Evolutionary conservation across 352 stramenopile genomes (phyloP).

Genomic region (Aphanomyces astaci): DNA sequence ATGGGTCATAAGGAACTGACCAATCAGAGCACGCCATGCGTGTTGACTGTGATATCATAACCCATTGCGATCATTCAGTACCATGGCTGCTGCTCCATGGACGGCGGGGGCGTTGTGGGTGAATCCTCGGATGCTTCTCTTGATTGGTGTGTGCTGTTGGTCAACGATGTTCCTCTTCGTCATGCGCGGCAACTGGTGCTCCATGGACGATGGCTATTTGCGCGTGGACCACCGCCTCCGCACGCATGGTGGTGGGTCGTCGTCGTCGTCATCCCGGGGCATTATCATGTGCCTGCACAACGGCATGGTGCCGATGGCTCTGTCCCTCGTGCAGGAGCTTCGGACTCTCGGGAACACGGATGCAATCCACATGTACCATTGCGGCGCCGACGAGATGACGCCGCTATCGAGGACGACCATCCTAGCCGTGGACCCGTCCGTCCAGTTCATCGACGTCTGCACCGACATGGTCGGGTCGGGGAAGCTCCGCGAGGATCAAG

Average conservation of each 20-base stretch:
- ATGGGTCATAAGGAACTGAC: too few species aligned
- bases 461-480: conserved; percentile 3
- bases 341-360: conserved; percentile 34
- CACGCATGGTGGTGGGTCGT: neutral
- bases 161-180: neutral
- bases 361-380: conserved; percentile 37
- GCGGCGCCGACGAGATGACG: conserved; percentile 29
- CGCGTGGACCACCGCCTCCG: neutral
- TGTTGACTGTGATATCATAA: too few species aligned
- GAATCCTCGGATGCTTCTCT: neutral
- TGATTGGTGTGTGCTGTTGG: neutral
- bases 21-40: too few species aligned
- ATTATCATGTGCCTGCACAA: conserved; percentile 28
- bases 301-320: conserved; percentile 28
- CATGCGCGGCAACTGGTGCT: neutral
- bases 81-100: too few species aligned
- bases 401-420: conserved; percentile 23
- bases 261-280: neutral
- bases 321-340: conserved; percentile 35
- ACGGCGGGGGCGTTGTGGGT: too few species aligned
- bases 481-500: neutral
- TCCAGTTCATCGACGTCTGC: conserved; percentile 18
- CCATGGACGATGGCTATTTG: neutral
- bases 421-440: conserved; percentile 5
- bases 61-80: too few species aligned